These are phyloP conservation scores for Eruca vesicaria DNA, from an alignment of 441 rosid genomes.

Conservation along the genomic window DNA sequence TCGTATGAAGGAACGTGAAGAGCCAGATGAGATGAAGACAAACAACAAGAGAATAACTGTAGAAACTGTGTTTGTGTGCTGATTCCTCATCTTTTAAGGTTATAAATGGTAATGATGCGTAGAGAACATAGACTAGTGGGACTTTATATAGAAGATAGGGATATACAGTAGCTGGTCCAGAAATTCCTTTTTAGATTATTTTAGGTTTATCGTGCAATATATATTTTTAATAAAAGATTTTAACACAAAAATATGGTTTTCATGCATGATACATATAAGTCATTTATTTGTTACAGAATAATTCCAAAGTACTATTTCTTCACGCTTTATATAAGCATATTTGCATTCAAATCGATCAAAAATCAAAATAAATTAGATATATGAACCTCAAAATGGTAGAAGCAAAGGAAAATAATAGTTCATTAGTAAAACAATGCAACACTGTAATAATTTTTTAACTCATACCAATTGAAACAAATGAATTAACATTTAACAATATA, in stretches of 20 bases:
- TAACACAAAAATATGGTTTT: neutral
- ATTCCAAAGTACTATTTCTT: neutral
- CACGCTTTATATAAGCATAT: neutral
- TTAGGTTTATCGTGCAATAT: neutral
- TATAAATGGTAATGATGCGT: neutral
- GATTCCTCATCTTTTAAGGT: neutral
- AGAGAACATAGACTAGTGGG: neutral
- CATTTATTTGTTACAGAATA: neutral
- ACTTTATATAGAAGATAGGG: neutral
- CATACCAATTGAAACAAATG: too few relatives aligned
- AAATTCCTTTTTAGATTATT: neutral
- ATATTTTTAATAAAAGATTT: neutral
- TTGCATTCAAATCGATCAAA: too few relatives aligned
- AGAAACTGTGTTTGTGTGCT: neutral
- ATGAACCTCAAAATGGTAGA: too few relatives aligned
- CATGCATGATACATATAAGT: neutral
- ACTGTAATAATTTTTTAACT: too few relatives aligned
- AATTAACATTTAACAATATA: too few relatives aligned
- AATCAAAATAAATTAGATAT: too few relatives aligned
- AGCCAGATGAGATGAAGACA: neutral
- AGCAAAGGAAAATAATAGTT: too few relatives aligned
- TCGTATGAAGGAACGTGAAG: neutral
- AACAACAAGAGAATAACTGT: neutral
- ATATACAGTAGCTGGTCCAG: neutral
- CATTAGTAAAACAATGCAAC: too few relatives aligned